Base-by-base conservation (phyloP, 179 eudicot species). In the Silene noctiflora region DNA sequence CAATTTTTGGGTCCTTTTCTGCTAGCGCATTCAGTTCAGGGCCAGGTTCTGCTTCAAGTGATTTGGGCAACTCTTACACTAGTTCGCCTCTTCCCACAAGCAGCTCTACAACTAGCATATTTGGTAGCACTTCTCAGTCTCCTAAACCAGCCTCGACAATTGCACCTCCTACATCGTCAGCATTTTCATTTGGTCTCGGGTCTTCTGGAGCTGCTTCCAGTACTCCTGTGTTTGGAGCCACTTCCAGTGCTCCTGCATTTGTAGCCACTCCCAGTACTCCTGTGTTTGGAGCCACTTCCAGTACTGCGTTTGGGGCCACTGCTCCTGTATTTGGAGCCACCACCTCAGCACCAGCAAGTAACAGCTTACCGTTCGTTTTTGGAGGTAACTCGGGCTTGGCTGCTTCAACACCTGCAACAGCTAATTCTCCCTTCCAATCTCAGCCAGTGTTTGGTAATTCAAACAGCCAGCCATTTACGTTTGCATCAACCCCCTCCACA, bases 381-480 rank as follows among this genome's bases (percentile, higher is more conserved):
- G 84, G 78, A 25, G 53, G 80, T 53, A 56, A 69, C 20, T 24
- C 62, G n/a, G 51, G 78, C 31, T 6, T 69, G 22, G 51, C 82
- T 11, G 75, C 20, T 66, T 74, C 90, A 25, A 80, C 82, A 24
- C 46, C 59, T 13, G 59, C 59, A n/a, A 55, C 11, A n/a, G 3
- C 20, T 20, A 55, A n/a, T 14, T 55, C 59, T 4, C 59, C 59
- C 8, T 55, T 55, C 59, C 59, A 55, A 67, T 16, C 77, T 61
- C 86, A 76, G 74, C 79, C 88, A 1, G 65, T 72, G 14, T 90
- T 90, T 72, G 86, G 90, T 27, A 69, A 67, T 67, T 78, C 74
- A 73, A 21, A 75, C 21, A 42, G 76, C 27, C 79, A 90, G 67
- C 35, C 79, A 4, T 83, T 90, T 74, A 58, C 84, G 51, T 84